These are phyloP conservation scores for Irpex sp. DNA, from an alignment of 1,284 basidiomycete genomes.

Conservation along the genomic window DNA sequence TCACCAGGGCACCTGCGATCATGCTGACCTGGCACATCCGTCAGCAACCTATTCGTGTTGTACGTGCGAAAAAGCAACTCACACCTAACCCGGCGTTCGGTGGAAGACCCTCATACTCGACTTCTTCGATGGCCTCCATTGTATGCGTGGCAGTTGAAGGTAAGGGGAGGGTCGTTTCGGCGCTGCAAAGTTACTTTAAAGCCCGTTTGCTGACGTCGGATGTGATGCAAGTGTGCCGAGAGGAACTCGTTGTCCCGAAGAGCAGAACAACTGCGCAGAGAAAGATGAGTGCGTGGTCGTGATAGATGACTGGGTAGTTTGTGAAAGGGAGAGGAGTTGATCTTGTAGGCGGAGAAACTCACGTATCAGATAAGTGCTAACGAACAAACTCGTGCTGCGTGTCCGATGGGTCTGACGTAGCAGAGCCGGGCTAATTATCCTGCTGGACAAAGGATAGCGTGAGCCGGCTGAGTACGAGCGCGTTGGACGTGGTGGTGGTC, in stretches of 20 bases:
- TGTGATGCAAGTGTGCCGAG: not conserved
- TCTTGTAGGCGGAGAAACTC: not conserved
- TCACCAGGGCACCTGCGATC: slow-evolving; percentile 91
- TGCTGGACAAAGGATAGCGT: not conserved
- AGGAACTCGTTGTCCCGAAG: not conserved
- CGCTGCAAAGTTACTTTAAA: not conserved
- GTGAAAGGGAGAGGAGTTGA: not conserved
- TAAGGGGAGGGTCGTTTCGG: not conserved
- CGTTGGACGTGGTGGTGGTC: not conserved
- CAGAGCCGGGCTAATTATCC: not conserved
- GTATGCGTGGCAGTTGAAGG: not conserved
- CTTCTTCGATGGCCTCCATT: slow-evolving; percentile 39
- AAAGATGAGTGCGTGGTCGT: not conserved
- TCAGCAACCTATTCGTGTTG: not conserved
- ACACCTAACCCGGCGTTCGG: slow-evolving; percentile 73
- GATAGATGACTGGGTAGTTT: not conserved
- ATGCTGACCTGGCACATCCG: slow-evolving; percentile 75
- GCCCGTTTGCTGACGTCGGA: not conserved
- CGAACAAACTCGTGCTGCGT: not conserved
- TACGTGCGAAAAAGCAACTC: slow-evolving; percentile 22
- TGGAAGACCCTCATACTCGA: slow-evolving; percentile 73
- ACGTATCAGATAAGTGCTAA: not conserved
- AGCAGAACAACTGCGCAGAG: not conserved
- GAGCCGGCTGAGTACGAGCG: not conserved
- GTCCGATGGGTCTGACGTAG: not conserved